A percentile compares a stretch with the other conserved stretches of the same genome.
These are phyloP conservation scores for Pyrus betulifolia DNA, from an alignment of 306 rosid genomes.

Conservation along the genomic window DNA sequence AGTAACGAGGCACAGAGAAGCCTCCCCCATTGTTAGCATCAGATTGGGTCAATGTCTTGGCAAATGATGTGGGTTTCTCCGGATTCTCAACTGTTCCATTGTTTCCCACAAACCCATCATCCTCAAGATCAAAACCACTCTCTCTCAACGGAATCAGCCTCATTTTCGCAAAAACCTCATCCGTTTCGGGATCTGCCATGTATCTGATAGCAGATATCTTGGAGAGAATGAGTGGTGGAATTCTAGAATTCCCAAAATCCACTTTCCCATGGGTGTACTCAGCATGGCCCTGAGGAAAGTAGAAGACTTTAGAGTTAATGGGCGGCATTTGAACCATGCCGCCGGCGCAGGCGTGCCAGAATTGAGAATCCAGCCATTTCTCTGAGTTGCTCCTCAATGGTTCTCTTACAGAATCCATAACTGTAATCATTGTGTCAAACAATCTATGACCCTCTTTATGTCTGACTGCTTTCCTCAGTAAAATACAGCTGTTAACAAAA, in stretches of 20 bases:
- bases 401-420: conserved; percentile 49
- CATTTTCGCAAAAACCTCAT: conserved; percentile 77
- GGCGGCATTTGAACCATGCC: conserved; percentile 94
- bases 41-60: conserved; percentile 92
- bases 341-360: conserved; percentile 98
- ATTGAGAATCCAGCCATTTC: conserved; percentile 67
- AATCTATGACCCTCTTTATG: background rate
- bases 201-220: conserved; percentile 52
- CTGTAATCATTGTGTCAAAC: conserved; percentile 30
- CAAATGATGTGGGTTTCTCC: conserved; percentile 68
- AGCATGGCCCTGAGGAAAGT: conserved; percentile 94
- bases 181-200: conserved; percentile 88
- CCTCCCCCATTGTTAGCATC: conserved; percentile 99
- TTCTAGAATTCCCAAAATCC: conserved; percentile 43
- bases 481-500: conserved; percentile 6
- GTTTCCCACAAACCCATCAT: conserved; percentile 36
- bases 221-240: conserved; percentile 58
- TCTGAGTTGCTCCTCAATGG: conserved; percentile 30
- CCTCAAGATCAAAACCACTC: conserved; percentile 36
- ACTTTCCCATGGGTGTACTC: conserved; percentile 56
- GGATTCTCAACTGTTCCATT: conserved; percentile 27
- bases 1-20: conserved; percentile 92
- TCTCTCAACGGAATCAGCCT: conserved; percentile 48
- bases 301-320: conserved; percentile 65
- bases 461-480: background rate